phyloP scores from a whole-genome alignment of 2,329 filamentous ascomycete species.

The Pleomassaria siparia region DNA sequence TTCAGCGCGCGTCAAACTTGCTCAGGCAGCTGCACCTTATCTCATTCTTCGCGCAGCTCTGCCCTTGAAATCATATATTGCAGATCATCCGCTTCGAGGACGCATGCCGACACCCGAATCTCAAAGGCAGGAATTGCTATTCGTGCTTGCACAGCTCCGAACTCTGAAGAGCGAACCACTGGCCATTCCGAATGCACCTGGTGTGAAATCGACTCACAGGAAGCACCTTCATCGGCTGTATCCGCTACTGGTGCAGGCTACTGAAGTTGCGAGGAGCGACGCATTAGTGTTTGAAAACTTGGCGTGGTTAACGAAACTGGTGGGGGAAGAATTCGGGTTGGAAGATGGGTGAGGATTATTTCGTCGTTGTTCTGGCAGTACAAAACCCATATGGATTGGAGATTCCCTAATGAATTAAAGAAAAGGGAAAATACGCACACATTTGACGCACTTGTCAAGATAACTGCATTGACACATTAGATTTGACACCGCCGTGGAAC shows the following conservation, averaged over 20 bases:
- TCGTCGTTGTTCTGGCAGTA: too few relatives aligned
- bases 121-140: slow-evolving; percentile 76
- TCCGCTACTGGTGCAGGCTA: slow-evolving; percentile 69
- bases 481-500: too few relatives aligned
- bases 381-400: too few relatives aligned
- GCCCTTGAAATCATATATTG: slow-evolving; percentile 79
- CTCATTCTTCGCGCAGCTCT: slow-evolving; percentile 80
- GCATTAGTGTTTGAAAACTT: slow-evolving; percentile 56
- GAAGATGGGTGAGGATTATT: slow-evolving; percentile 23
- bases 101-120: slow-evolving; percentile 84
- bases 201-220: slow-evolving; percentile 44
- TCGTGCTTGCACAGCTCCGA: slow-evolving; percentile 68
- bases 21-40: slow-evolving; percentile 75
- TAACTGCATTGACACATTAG: not conserved
- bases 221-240: slow-evolving; percentile 83
- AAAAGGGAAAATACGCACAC: not conserved
- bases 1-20: slow-evolving; percentile 59
- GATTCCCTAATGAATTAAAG: too few relatives aligned
- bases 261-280: slow-evolving; percentile 64
- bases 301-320: slow-evolving; percentile 41
- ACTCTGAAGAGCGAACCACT: slow-evolving; percentile 68
- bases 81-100: slow-evolving; percentile 76
- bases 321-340: slow-evolving; percentile 43
- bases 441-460: not conserved
- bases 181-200: slow-evolving; percentile 60